Conservation (phyloP, 345 rosid species). For the Eucalyptus melliodora region DNA sequence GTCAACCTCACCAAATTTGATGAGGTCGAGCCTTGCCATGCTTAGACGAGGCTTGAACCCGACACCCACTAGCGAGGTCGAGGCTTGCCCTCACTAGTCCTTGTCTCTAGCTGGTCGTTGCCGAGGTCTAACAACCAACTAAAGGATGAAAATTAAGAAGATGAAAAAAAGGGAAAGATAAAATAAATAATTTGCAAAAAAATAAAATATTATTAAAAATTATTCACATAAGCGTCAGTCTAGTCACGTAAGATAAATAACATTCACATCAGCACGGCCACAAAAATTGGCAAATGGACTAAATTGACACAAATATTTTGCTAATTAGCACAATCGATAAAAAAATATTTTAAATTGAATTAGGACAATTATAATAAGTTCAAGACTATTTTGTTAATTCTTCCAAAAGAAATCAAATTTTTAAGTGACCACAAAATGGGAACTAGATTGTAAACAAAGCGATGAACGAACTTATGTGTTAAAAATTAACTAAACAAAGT, state of each 20-base stretch:
- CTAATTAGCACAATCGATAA: too few species aligned
- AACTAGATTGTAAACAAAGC: background rate
- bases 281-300: too few species aligned
- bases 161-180: accelerated
- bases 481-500: background rate
- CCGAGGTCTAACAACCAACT: accelerated
- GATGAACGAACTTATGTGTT: too few species aligned
- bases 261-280: too few species aligned
- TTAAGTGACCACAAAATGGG: background rate
- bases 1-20: accelerated
- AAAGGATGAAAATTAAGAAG: accelerated
- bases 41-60: accelerated
- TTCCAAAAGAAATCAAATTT: background rate
- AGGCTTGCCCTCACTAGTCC: accelerated
- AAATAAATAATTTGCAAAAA: too few species aligned
- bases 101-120: accelerated
- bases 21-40: too few species aligned
- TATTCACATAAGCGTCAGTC: accelerated
- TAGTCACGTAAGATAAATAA: accelerated
- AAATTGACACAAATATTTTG: accelerated
- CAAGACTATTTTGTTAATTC: too few species aligned
- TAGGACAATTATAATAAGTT: too few species aligned
- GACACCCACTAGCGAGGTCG: accelerated
- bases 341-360: accelerated
- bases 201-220: too few species aligned